Percentiles rank a stretch among this genome's conserved stretches.
Evolutionary conservation across 345 rosid species (phyloP).

Genomic region (Gossypium sturtianum): DNA sequence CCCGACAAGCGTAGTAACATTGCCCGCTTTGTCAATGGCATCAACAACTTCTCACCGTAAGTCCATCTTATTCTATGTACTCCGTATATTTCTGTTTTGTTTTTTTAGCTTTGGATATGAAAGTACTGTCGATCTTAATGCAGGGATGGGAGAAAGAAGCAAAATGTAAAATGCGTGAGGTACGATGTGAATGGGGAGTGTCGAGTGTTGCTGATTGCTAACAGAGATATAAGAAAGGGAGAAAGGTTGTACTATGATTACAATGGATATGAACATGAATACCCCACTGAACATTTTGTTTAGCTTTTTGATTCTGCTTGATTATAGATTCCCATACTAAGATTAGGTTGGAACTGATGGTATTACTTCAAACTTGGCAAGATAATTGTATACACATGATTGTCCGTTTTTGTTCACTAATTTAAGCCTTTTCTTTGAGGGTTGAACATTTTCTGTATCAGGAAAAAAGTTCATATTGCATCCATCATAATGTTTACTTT

Average conservation of each 20-base stretch:
- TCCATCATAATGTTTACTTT: background rate
- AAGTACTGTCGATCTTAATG: slow-evolving; percentile 6
- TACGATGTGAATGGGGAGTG: slow-evolving; percentile 73
- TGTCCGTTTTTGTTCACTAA: background rate
- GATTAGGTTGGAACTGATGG: background rate
- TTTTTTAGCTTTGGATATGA: background rate
- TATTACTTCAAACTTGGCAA: background rate
- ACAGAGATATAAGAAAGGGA: slow-evolving; percentile 69
- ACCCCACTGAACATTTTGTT: slow-evolving; percentile 94
- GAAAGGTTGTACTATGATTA: slow-evolving; percentile 93
- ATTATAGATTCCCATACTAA: background rate
- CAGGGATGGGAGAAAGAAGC: slow-evolving; percentile 96
- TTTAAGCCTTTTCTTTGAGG: background rate
- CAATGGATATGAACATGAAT: slow-evolving; percentile 83
- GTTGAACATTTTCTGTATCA: background rate
- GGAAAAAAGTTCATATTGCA: background rate
- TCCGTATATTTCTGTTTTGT: no score
- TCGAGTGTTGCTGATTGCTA: slow-evolving; percentile 80
- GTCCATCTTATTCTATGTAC: slow-evolving; percentile 21
- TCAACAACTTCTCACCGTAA: slow-evolving; percentile 85
- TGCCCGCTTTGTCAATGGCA: slow-evolving; percentile 88
- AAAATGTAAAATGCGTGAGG: slow-evolving; percentile 90
- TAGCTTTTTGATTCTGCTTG: slow-evolving; percentile 23
- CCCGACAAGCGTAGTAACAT: slow-evolving; percentile 76
- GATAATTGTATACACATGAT: slow-evolving; percentile 17